Evolutionary conservation across 192 early-diverging fungal species (phyloP), one percentile per base, ranked within the genome.

Genomic region (Coemansia sp.): DNA sequence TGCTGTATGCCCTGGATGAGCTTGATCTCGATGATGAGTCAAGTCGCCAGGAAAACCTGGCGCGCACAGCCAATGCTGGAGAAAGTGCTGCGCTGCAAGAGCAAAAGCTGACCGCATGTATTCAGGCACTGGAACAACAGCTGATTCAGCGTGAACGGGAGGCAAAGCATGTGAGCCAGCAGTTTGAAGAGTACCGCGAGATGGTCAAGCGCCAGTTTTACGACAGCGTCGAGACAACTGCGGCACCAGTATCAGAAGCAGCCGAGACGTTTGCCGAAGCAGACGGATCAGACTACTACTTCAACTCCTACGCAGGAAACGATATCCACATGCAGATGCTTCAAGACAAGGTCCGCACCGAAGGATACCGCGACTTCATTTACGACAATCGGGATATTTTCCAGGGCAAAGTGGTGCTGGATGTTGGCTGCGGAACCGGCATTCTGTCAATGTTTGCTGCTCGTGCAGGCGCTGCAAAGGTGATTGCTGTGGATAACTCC

Each of bases 391-490:
- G 77, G n/a, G 80, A 86, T 13, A 66, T 90, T 36, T 96, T 99
- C 61, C 66, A 84, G 57, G 85, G 87, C 54, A 94, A 94, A 65
- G 68, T 88, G 0, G 89, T 97, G 18, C 85, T 95, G 84, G 97
- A 99, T 61, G 87, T 97, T 48, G 97, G 97, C 18, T 92, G 92
- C 46, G 94, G 92, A 30, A 91, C 89, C 21, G 96, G 97, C 16
- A 96, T 99, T 35, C 78, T 99, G 44, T 93, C 91, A 2, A 96
- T 92, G 78, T 96, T 99, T 80, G 91, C 97, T 5, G 94, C 89
- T 14, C 89, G 90, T 50, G 92, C 97, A 10, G 97, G 97, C 6
- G 97, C 97, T n/a, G 73, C 77, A 10, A 87, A 88, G 47, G 97
- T 99, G n/a, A 93, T 91, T 70, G 97, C 93, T 0, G 75, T 80